Percentiles rank a stretch among this genome's conserved stretches.
Conservation (phyloP, 192 early-diverging fungal genomes). For the Coemansia sp. region DNA sequence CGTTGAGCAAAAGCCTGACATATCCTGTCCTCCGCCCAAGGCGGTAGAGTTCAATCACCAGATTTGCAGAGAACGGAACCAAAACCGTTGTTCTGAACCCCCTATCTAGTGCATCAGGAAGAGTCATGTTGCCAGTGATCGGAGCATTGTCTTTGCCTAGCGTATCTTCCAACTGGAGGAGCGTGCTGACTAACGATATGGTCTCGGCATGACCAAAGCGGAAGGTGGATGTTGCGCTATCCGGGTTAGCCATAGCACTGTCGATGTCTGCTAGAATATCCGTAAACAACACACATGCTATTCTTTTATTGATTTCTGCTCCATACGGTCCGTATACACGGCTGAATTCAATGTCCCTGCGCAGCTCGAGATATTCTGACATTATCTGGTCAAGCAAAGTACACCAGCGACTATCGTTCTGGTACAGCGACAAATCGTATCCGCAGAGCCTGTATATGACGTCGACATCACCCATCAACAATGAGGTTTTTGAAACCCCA, state of each 20-base stretch:
- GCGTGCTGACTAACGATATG: slow-evolving; percentile 40
- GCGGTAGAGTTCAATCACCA: slow-evolving; percentile 33
- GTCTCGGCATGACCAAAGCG: slow-evolving; percentile 52
- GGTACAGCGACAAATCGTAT: slow-evolving; percentile 36
- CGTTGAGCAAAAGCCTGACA: too few relatives aligned
- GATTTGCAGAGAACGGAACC: slow-evolving; percentile 40
- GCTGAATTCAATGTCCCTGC: slow-evolving; percentile 42
- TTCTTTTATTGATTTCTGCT: slow-evolving; percentile 20
- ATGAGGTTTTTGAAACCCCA: background rate
- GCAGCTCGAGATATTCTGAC: slow-evolving; percentile 33
- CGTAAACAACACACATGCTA: slow-evolving; percentile 39
- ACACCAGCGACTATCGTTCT: slow-evolving; percentile 29
- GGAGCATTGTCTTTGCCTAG: slow-evolving; percentile 20
- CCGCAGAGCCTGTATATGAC: slow-evolving; percentile 38
- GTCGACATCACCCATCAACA: slow-evolving; percentile 11
- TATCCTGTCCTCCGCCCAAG: slow-evolving; percentile 3
- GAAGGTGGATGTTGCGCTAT: slow-evolving; percentile 28
- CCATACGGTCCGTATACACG: slow-evolving; percentile 44
- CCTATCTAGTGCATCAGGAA: slow-evolving; percentile 1
- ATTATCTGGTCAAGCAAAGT: slow-evolving; percentile 25
- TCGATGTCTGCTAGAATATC: slow-evolving; percentile 22
- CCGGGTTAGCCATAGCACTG: slow-evolving; percentile 8
- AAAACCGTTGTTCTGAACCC: slow-evolving; percentile 34
- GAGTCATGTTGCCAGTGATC: slow-evolving; percentile 34
- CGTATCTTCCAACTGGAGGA: slow-evolving; percentile 24